phyloP scores from a whole-genome alignment of 352 stramenopile genomes.

The Phytophthora syringae region DNA sequence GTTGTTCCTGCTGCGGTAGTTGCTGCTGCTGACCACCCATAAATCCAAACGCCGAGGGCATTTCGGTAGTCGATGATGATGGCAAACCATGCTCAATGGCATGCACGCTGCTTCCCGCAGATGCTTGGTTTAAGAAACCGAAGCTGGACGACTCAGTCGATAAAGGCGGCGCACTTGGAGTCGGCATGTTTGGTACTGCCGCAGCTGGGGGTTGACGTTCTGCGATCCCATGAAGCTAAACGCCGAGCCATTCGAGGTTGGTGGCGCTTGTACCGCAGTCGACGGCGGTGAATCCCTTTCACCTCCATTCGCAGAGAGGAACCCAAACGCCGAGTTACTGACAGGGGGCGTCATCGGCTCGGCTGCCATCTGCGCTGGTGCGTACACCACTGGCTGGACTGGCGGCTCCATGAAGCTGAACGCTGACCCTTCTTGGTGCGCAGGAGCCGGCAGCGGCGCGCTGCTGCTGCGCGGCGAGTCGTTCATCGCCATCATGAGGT shows the following conservation, averaged over 20 bases:
- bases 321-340: conserved; percentile 45
- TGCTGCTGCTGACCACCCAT: conserved; percentile 35
- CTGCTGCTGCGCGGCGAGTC: conserved; percentile 46
- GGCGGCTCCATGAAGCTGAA: conserved; percentile 37
- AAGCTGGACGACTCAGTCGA: conserved; percentile 43
- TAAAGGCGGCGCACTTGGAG: conserved; percentile 40
- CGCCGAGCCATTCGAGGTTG: conserved; percentile 16
- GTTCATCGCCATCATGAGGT: conserved; percentile 39
- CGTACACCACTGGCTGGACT: conserved; percentile 23
- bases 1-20: conserved; percentile 17
- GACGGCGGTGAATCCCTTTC: conserved; percentile 26
- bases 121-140: conserved; percentile 39
- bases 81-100: conserved; percentile 32
- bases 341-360: conserved; percentile 39
- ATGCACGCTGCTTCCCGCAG: conserved; percentile 11
- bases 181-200: conserved; percentile 12
- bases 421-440: conserved; percentile 34
- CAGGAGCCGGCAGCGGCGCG: conserved; percentile 32
- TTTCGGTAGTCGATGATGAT: conserved; percentile 20
- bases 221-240: conserved; percentile 34
- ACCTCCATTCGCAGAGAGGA: conserved; percentile 36
- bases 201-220: not conserved
- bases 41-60: conserved; percentile 61
- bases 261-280: not conserved
- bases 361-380: conserved; percentile 25